phyloP scores from a whole-genome alignment of 805 yeast genomes.

The Zygosaccharomyces bisporus region DNA sequence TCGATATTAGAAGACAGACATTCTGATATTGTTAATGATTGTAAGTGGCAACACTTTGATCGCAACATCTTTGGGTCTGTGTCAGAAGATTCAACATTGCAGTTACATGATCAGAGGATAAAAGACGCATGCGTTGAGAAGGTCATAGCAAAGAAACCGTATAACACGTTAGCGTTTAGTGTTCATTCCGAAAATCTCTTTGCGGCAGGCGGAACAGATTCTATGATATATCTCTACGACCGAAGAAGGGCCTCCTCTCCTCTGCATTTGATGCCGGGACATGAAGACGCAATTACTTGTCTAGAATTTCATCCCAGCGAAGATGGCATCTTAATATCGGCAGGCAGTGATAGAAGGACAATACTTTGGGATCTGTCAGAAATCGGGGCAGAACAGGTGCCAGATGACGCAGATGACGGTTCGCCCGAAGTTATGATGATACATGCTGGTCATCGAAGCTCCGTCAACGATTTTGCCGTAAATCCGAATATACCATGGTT shows the following conservation, averaged over 20 bases:
- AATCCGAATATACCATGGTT: slow-evolving; percentile 72
- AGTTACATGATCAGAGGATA: slow-evolving; percentile 52
- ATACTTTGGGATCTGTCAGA: slow-evolving; percentile 76
- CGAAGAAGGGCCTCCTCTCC: slow-evolving; percentile 46
- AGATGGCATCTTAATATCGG: slow-evolving; percentile 75
- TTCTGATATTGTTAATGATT: slow-evolving; percentile 66
- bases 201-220: slow-evolving; percentile 68
- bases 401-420: slow-evolving; percentile 88
- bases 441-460: slow-evolving; percentile 88
- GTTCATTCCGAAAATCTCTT: slow-evolving; percentile 54
- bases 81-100: slow-evolving; percentile 61
- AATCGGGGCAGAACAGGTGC: slow-evolving; percentile 80
- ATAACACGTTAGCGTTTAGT: slow-evolving; percentile 66
- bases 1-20: slow-evolving; percentile 38
- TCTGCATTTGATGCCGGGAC: slow-evolving; percentile 77
- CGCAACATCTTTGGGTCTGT: slow-evolving; percentile 61
- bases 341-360: slow-evolving; percentile 72
- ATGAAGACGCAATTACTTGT: slow-evolving; percentile 64
- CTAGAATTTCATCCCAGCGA: slow-evolving; percentile 73
- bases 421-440: slow-evolving; percentile 84
- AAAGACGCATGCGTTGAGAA: slow-evolving; percentile 25
- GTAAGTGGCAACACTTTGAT: slow-evolving; percentile 61
- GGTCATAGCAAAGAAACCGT: slow-evolving; percentile 37
- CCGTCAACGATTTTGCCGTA: slow-evolving; percentile 69
- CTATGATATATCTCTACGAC: slow-evolving; percentile 64